Conservation (phyloP, 768 basidiomycete species). For the Lactarius vividus region DNA sequence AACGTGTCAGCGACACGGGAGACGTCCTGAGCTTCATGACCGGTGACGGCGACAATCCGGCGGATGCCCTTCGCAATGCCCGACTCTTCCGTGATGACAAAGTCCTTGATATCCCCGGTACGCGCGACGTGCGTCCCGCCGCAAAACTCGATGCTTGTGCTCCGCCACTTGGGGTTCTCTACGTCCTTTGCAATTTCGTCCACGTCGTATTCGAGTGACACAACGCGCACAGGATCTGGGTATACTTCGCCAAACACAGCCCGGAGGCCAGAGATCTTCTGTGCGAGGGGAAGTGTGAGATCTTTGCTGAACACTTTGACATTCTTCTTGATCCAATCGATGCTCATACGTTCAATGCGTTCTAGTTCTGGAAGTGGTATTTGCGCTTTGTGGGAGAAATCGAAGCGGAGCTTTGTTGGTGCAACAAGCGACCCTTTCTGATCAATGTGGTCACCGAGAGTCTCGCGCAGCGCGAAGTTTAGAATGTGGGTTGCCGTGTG, state of each 20-base stretch:
- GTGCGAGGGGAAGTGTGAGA: constrained; percentile 69
- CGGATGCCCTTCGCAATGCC: constrained; percentile 99
- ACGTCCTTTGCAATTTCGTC: constrained; percentile 85
- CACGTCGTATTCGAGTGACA: constrained; percentile 83
- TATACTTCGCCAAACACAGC: constrained; percentile 98
- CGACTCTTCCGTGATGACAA: constrained; percentile 92
- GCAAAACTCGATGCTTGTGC: constrained; percentile 94
- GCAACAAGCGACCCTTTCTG: constrained; percentile 98
- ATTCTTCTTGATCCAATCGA: constrained; percentile 88
- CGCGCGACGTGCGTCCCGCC: constrained; percentile 99
- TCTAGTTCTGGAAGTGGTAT: constrained; percentile 72
- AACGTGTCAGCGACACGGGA: constrained; percentile 64
- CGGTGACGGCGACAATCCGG: constrained; percentile 90
- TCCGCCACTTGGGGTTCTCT: constrained; percentile 86
- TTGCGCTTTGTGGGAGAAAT: constrained; percentile 94
- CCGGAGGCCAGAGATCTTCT: constrained; percentile 87
- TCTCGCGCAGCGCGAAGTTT: constrained; percentile 89
- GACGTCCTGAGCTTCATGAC: constrained; percentile 86
- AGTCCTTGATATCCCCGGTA: constrained; percentile 96
- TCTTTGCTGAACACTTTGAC: constrained; percentile 89
- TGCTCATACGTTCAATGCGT: constrained; percentile 79
- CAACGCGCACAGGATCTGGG: constrained; percentile 95
- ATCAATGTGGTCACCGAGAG: constrained; percentile 95
- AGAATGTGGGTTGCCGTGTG: constrained; percentile 99
- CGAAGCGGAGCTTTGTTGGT: constrained; percentile 93